phyloP scores from a whole-genome alignment of 2,329 filamentous ascomycete genomes.

The Fusarium acutatum region DNA sequence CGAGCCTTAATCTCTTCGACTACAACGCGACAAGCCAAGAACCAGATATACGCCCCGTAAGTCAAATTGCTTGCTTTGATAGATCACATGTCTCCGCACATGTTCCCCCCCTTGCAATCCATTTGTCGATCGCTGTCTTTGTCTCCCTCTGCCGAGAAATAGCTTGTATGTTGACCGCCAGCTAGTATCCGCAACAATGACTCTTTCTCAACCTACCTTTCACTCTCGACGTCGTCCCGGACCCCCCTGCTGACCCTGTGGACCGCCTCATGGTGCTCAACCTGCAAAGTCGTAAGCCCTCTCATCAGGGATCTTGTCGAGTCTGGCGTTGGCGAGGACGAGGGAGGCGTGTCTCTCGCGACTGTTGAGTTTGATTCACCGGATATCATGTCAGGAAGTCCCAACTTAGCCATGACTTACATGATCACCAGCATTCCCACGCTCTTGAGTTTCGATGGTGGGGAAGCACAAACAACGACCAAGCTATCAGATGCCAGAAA shows the following conservation, averaged over 20 bases:
- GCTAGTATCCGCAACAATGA: conserved; percentile 62
- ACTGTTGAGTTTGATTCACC: conserved; percentile 66
- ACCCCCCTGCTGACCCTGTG: conserved; percentile 68
- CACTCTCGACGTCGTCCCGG: conserved; percentile 62
- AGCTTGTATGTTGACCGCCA: conserved; percentile 16
- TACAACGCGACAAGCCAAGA: conserved; percentile 40
- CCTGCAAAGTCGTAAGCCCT: conserved; percentile 61
- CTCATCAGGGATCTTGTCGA: conserved; percentile 59
- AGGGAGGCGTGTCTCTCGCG: conserved; percentile 64
- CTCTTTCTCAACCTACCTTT: conserved; percentile 64
- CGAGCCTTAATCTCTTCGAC: conserved; percentile 38
- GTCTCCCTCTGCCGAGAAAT: conserved; percentile 12
- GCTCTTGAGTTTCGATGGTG: conserved; percentile 64
- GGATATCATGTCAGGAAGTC: conserved; percentile 59
- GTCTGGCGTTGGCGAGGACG: conserved; percentile 61
- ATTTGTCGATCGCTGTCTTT: conserved; percentile 35
- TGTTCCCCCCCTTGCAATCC: conserved; percentile 11
- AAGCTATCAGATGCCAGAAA: conserved; percentile 59
- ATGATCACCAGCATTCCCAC: conserved; percentile 68
- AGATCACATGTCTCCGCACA: conserved; percentile 22
- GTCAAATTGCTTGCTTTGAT: conserved; percentile 23
- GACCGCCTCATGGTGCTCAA: conserved; percentile 66
- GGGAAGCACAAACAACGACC: conserved; percentile 59
- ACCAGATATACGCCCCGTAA: conserved; percentile 49
- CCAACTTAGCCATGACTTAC: conserved; percentile 59